Evolutionary conservation across 768 basidiomycete genomes (phyloP).

Genomic region (Coprinopsis sp.): DNA sequence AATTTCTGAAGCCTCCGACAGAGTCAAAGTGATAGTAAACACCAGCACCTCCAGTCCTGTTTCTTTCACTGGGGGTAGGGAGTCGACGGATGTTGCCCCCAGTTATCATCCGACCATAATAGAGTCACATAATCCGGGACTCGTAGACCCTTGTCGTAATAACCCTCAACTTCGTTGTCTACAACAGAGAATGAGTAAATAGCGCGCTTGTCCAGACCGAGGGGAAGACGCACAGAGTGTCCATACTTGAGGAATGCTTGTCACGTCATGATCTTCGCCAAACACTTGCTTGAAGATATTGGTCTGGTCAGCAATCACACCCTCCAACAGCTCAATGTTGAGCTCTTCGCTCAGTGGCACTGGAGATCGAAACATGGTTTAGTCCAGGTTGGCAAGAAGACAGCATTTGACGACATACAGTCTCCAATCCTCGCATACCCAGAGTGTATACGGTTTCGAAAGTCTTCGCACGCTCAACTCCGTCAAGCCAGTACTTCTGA

Average conservation of each 20-base stretch:
- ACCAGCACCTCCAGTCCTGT: slow-evolving; percentile 63
- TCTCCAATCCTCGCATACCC: slow-evolving; percentile 68
- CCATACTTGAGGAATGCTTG: slow-evolving; percentile 63
- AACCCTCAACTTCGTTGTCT: slow-evolving; percentile 63
- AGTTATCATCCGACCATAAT: slow-evolving; percentile 75
- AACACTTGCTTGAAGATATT: slow-evolving; percentile 52
- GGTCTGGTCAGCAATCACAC: slow-evolving; percentile 58
- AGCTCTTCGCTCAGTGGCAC: slow-evolving; percentile 50
- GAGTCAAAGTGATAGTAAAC: slow-evolving; percentile 65
- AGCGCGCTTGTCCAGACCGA: background rate
- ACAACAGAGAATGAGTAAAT: background rate
- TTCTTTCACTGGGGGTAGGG: slow-evolving; percentile 47
- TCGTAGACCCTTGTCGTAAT: slow-evolving; percentile 57
- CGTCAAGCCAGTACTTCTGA: slow-evolving; percentile 58
- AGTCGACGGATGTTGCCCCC: slow-evolving; percentile 66
- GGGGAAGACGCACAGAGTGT: slow-evolving; percentile 38
- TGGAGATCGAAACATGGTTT: slow-evolving; percentile 12
- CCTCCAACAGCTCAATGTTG: slow-evolving; percentile 47
- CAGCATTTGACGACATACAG: slow-evolving; percentile 26
- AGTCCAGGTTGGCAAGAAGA: background rate
- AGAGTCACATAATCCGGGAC: slow-evolving; percentile 64
- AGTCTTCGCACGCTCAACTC: slow-evolving; percentile 51
- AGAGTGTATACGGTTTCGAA: slow-evolving; percentile 64
- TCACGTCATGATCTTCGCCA: slow-evolving; percentile 38
- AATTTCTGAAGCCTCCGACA: slow-evolving; percentile 60